Conservation (phyloP, 805 yeast species). For the Cyberlindnera bimundalis region DNA sequence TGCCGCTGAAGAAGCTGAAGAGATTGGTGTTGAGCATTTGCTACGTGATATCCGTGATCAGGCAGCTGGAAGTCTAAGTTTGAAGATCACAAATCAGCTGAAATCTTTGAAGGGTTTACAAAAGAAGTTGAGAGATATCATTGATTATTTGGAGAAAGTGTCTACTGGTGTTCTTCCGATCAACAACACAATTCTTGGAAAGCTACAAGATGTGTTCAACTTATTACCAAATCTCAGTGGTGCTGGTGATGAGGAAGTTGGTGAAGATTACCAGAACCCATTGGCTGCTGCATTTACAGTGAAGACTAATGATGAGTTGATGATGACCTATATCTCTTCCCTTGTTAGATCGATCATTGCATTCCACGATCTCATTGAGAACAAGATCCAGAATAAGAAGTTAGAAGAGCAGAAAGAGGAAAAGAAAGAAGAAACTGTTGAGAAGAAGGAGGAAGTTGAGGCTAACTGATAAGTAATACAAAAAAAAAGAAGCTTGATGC, state of each 20-base stretch:
- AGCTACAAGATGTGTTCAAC: constrained; percentile 92
- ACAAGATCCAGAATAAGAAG: constrained; percentile 81
- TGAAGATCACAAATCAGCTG: constrained; percentile 83
- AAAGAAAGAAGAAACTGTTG: constrained; percentile 6
- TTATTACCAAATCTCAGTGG: constrained; percentile 73
- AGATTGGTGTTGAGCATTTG: constrained; percentile 96
- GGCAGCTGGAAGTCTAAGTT: constrained; percentile 89
- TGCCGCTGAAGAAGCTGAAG: constrained; percentile 99
- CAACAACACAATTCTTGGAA: constrained; percentile 86
- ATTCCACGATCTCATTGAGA: constrained; percentile 94
- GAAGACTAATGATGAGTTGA: constrained; percentile 93
- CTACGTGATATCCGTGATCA: constrained; percentile 93
- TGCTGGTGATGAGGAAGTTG: constrained; percentile 32
- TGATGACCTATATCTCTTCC: constrained; percentile 88
- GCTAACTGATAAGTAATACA: background rate
- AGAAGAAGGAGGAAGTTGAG: constrained; percentile 10
- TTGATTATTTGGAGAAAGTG: constrained; percentile 72
- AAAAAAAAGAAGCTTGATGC: background rate
- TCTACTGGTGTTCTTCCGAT: constrained; percentile 71
- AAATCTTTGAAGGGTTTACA: constrained; percentile 85
- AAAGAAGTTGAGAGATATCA: constrained; percentile 73
- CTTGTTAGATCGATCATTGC: constrained; percentile 93
- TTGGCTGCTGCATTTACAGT: constrained; percentile 80
- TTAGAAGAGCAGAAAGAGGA: constrained; percentile 28
- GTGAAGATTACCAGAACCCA: constrained; percentile 39